Conservation (phyloP, 2,329 filamentous ascomycete genomes). For the Podosphaera fusca region DNA sequence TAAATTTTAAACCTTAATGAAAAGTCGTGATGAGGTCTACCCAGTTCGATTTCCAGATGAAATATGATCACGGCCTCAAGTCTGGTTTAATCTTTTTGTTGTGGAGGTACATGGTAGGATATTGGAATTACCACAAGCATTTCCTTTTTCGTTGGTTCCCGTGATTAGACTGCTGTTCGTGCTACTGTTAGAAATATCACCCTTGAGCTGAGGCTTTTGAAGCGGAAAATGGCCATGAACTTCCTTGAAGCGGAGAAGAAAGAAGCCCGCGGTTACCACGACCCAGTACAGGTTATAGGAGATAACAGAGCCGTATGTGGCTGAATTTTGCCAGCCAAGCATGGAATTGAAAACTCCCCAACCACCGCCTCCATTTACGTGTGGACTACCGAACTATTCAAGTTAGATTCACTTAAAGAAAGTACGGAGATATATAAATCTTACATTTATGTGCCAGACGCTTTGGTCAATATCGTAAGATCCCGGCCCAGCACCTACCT, state of each 20-base stretch:
- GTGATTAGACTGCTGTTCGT: not conserved
- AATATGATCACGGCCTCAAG: not conserved
- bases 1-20: not conserved
- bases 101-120: not conserved
- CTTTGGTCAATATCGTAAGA: conserved; percentile 58
- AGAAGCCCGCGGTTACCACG: conserved; percentile 39
- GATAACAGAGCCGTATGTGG: conserved; percentile 68
- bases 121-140: not conserved
- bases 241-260: conserved; percentile 44
- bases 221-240: conserved; percentile 24
- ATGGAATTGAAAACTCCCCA: conserved; percentile 80
- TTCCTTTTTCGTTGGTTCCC: not conserved
- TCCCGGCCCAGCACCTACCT: conserved; percentile 43
- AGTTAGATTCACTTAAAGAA: conserved; percentile 1
- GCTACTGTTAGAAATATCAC: not conserved
- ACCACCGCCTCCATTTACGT: conserved; percentile 47
- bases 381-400: conserved; percentile 51
- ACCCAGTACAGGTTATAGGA: conserved; percentile 82
- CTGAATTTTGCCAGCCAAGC: conserved; percentile 72
- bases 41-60: not conserved
- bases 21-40: not conserved
- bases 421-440: conserved; percentile 12
- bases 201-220: conserved; percentile 4
- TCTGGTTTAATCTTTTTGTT: not conserved
- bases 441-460: conserved; percentile 63